Evolutionary conservation across 495 filamentous ascomycete genomes (phyloP).

Genomic region (Penicillium arizonense): DNA sequence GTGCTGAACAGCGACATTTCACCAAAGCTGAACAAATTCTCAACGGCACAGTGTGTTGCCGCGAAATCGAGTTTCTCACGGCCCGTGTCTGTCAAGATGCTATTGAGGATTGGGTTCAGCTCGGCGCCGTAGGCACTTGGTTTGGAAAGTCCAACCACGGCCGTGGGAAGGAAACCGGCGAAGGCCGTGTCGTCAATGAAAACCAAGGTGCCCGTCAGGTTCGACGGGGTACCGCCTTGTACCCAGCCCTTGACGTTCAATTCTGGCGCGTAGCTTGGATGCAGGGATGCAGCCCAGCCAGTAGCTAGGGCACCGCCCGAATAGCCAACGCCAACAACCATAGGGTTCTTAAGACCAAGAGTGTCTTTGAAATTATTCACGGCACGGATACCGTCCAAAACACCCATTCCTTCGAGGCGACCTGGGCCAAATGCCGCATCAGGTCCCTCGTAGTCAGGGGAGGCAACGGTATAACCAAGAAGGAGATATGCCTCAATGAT

Average conservation of each 20-base stretch:
- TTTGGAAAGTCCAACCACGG: constrained; percentile 24
- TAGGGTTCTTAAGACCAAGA: constrained; percentile 24
- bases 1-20: constrained; percentile 25
- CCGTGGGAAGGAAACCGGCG: constrained; percentile 30
- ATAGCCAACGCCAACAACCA: constrained; percentile 45
- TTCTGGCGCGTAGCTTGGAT: constrained; percentile 52
- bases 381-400: constrained; percentile 35
- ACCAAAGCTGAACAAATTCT: constrained; percentile 18
- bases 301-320: constrained; percentile 56
- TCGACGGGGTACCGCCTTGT: constrained; percentile 45
- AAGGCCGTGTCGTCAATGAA: constrained; percentile 25
- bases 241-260: constrained; percentile 48
- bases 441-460: constrained; percentile 35
- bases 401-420: constrained; percentile 32
- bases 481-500: constrained; percentile 28
- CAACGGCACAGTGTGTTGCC: constrained; percentile 17
- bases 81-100: constrained; percentile 22
- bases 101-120: constrained; percentile 23
- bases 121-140: constrained; percentile 32
- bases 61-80: constrained; percentile 12
- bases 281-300: constrained; percentile 53
- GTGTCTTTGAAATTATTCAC: constrained; percentile 22
- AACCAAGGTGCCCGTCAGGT: constrained; percentile 31
- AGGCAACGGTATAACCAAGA: constrained; percentile 31
- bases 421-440: constrained; percentile 32